These are phyloP conservation scores for Diplodia sapinea DNA, from an alignment of 2,329 filamentous ascomycete genomes.

Conservation along the genomic window DNA sequence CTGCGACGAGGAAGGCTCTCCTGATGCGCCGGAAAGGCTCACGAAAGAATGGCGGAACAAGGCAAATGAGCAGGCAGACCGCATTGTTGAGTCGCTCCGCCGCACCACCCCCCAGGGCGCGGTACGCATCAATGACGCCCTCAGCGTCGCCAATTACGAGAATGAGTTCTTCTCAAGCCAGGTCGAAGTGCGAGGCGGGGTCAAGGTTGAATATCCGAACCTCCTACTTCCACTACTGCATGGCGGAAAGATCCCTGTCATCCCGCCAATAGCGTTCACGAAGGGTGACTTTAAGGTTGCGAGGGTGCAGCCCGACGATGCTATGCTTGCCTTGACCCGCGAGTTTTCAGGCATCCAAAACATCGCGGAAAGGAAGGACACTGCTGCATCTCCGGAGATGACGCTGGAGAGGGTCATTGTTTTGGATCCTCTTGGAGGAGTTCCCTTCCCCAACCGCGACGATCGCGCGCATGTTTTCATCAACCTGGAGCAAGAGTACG, in stretches of 20 bases:
- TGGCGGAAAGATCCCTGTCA: slow-evolving; percentile 72
- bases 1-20: slow-evolving; percentile 56
- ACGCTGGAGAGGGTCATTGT: slow-evolving; percentile 83
- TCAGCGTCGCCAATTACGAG: slow-evolving; percentile 47
- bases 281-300: slow-evolving; percentile 45
- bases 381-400: not conserved
- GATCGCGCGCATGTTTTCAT: slow-evolving; percentile 80
- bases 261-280: slow-evolving; percentile 69
- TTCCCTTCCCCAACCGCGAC: slow-evolving; percentile 68
- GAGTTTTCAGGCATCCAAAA: slow-evolving; percentile 71
- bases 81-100: slow-evolving; percentile 77
- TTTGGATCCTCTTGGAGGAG: slow-evolving; percentile 84
- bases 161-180: slow-evolving; percentile 41
- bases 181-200: slow-evolving; percentile 44
- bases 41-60: slow-evolving; percentile 49
- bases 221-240: slow-evolving; percentile 69
- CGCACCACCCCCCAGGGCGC: slow-evolving; percentile 70
- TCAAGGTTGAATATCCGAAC: slow-evolving; percentile 52
- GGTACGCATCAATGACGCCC: slow-evolving; percentile 67
- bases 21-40: slow-evolving; percentile 40
- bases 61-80: slow-evolving; percentile 69
- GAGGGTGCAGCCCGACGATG: slow-evolving; percentile 63
- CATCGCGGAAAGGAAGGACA: not conserved
- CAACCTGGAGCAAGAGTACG: slow-evolving; percentile 90
- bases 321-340: slow-evolving; percentile 76